These are phyloP conservation scores for Lachancea waltii DNA, from an alignment of 805 yeast genomes.

Conservation along the genomic window DNA sequence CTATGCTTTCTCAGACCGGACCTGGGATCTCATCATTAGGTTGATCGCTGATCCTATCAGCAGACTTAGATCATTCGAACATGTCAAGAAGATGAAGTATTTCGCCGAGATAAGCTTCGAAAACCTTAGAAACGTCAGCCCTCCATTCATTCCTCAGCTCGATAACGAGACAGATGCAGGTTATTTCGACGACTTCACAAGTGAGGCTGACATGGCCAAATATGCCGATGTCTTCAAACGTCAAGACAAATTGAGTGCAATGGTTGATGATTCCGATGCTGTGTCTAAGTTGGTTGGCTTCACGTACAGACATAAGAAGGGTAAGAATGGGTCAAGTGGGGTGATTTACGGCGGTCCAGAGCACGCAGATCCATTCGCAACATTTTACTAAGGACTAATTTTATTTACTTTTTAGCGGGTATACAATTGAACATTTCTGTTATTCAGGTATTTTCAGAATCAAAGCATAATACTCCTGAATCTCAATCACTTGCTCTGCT, in stretches of 20 bases:
- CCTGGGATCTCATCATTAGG: conserved; percentile 82
- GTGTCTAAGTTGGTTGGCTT: conserved; percentile 85
- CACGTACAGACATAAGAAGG: conserved; percentile 78
- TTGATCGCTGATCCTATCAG: conserved; percentile 73
- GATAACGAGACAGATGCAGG: conserved; percentile 98
- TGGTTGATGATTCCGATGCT: conserved; percentile 48
- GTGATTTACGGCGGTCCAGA: conserved; percentile 31
- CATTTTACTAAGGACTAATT: conserved; percentile 24
- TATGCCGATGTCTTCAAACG: conserved; percentile 95
- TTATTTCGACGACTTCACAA: conserved; percentile 94
- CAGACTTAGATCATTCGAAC: conserved; percentile 73
- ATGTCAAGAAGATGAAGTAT: conserved; percentile 72
- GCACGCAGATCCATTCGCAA: conserved; percentile 34
- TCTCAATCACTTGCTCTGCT: too few species aligned
- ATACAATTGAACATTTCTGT: too few species aligned
- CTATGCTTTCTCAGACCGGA: conserved; percentile 88
- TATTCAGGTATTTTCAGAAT: too few species aligned
- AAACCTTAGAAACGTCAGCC: conserved; percentile 57
- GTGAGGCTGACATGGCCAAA: conserved; percentile 95
- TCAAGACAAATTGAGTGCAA: conserved; percentile 74
- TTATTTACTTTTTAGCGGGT: background rate
- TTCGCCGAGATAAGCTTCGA: conserved; percentile 82
- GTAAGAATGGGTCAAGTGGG: conserved; percentile 35
- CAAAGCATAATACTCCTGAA: too few species aligned
- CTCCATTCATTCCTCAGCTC: conserved; percentile 95